Base-by-base conservation (phyloP, 2,329 filamentous ascomycete species). In the Pezicula carpinea region DNA sequence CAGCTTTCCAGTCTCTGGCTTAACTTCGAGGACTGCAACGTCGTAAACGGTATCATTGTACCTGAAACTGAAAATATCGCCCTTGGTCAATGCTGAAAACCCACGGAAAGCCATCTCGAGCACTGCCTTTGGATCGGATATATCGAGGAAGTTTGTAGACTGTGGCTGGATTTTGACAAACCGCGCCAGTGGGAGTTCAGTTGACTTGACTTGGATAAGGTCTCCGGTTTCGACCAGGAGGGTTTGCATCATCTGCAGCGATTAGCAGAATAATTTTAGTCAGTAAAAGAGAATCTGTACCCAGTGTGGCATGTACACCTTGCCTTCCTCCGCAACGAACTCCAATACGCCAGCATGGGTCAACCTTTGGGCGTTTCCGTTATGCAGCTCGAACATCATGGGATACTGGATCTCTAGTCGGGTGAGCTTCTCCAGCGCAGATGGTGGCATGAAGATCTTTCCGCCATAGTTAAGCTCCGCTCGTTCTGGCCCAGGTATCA, bases 91-190 rank as follows among this genome's bases (percentile, higher is more conserved):
- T 43, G 92, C 92, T 14, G 91, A 89, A 69, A 97, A 99, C 68
- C 95, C 95, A 36, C 92, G 85, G 69, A 99, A 96, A 0, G 90
- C 92, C 59, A 93, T 93, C 69, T 99, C 93, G 23, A 99, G 82
- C 11, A 99, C 93, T 34, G 93, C 93, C 70, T 96, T 96, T 18
- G 93, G 93, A 61, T 99, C 93, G 59, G 87, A 92, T 64, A 99
- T 97, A 39, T 97, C 92, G 53, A 99, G 85, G 69, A 99, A 99
- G 59, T 85, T 87, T 44, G 87, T 83, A 18, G 89, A 91, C 69
- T 99, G 93, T 0, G 93, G 89, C 71, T 99, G 92, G 7, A 99
- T 80, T 70, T 99, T 99, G 72, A 99, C 95, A 67, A 96, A 85
- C 53, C 84, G 85, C 29, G 93, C 93, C 0, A 92, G 83, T 43